These are phyloP conservation scores for Neonectria coccinea DNA, from an alignment of 2,329 filamentous ascomycete genomes.

Conservation along the genomic window DNA sequence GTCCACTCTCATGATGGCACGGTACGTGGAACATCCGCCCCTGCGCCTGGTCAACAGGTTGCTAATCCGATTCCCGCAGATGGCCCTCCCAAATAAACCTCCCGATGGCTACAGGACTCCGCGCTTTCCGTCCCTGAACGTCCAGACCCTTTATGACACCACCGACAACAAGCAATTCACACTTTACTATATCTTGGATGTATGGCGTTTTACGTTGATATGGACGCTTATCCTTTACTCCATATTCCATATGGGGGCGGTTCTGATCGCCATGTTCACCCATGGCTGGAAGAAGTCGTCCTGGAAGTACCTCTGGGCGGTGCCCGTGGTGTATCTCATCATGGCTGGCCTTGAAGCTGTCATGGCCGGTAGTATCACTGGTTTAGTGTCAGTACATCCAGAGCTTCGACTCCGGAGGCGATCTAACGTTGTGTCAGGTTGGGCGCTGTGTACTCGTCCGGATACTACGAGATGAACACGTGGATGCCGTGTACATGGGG, in stretches of 20 bases:
- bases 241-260: slow-evolving; percentile 78
- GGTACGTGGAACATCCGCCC: slow-evolving; percentile 24
- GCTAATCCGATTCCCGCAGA: slow-evolving; percentile 36
- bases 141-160: slow-evolving; percentile 66
- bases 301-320: slow-evolving; percentile 75
- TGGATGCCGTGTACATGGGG: slow-evolving; percentile 95
- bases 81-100: slow-evolving; percentile 48
- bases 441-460: slow-evolving; percentile 82
- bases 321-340: slow-evolving; percentile 77
- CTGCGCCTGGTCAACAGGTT: neutral
- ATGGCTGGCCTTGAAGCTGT: slow-evolving; percentile 82
- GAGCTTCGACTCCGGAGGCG: neutral
- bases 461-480: slow-evolving; percentile 91
- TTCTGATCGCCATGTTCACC: slow-evolving; percentile 77
- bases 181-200: slow-evolving; percentile 80
- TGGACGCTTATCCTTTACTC: slow-evolving; percentile 88
- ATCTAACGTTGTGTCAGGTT: slow-evolving; percentile 62
- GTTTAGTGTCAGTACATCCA: slow-evolving; percentile 74
- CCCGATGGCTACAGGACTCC: slow-evolving; percentile 72
- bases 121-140: slow-evolving; percentile 84
- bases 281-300: slow-evolving; percentile 70
- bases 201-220: slow-evolving; percentile 87
- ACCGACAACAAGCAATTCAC: slow-evolving; percentile 60
- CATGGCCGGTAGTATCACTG: slow-evolving; percentile 83
- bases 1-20: slow-evolving; percentile 39